Conservation (phyloP, 202 grass and related monocot species). For the Saccharum hybrid region DNA sequence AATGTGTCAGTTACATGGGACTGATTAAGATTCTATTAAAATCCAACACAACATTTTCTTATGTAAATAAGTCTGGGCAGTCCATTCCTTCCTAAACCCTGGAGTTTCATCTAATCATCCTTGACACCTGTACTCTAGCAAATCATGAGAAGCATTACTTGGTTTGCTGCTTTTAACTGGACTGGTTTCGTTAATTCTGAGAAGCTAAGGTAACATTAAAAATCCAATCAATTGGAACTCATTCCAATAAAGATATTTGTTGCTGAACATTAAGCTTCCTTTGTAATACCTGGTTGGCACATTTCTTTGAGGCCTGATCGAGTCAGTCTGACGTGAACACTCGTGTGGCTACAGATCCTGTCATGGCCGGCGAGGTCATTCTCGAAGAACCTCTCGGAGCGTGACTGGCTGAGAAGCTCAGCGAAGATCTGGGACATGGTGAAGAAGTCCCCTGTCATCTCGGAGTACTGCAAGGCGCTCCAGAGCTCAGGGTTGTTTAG, state of each 20-base stretch:
- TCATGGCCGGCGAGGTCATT: constrained; percentile 66
- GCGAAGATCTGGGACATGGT: constrained; percentile 91
- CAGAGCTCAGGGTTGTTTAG: constrained; percentile 80
- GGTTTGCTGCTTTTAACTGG: background rate
- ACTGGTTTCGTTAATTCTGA: background rate
- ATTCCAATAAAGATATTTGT: background rate
- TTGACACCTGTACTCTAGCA: too few relatives aligned
- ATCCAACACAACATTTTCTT: background rate
- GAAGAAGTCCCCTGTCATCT: constrained; percentile 74
- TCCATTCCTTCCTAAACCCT: too few relatives aligned
- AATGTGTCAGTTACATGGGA: background rate
- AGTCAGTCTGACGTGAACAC: background rate
- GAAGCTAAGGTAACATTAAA: background rate
- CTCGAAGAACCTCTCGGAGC: constrained; percentile 72
- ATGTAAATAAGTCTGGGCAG: background rate
- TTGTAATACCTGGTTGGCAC: background rate
- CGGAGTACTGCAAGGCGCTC: constrained; percentile 79
- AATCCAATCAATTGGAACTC: background rate
- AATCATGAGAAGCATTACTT: background rate
- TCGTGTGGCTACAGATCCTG: constrained; percentile 56
- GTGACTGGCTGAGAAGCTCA: constrained; percentile 89
- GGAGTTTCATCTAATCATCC: too few relatives aligned
- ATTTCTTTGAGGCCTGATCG: background rate
- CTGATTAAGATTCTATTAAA: background rate
- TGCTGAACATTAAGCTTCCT: background rate